Base-by-base conservation (phyloP, 208 protist genomes). In the Leishmania braziliensis region DNA sequence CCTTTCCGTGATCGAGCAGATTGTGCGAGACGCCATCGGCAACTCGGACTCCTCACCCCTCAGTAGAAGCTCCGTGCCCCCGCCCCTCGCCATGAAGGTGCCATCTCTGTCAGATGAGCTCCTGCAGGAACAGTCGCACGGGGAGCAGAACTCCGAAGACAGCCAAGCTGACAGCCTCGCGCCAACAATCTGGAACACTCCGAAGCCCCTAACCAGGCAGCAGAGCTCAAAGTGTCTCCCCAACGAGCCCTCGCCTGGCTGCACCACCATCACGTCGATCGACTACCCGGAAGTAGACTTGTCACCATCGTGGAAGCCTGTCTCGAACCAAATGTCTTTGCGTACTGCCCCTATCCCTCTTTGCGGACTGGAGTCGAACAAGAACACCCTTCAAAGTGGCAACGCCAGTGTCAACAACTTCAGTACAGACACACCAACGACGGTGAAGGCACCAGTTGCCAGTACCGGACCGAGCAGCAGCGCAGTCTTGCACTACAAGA, bases 401-500 rank as follows among this genome's bases (percentile, higher is more conserved):
- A 33, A n/a, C 69, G 66, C 50, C 69, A 69, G 54, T 68, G 69
- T 20, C 53, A 56, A 58, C 75, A 46, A 50, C 33, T 33, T 23
- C 26, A 43, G 26, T 26, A 66, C 8, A 23, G 18, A 12, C 58
- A 33, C 75, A 18, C 36, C 58, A 6, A 73, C 50, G 18, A 33
- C 26, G 23, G 43, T 39, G n/a, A 58, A 70, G 48, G 58, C 72
- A 51, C 20, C 78, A 33, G 46, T 39, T 56, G 12, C 56, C 51
- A 0, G 23, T 39, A 9, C 48, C 39, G 33, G 2, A 23, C 76
- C 77, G 3, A 81, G 39, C 72, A 85, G 70, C 72, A 85, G 81
- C 65, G 77, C 82, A 8, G 77, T 53, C 50, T 77, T 77, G 8
- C 82, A 85, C 77, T 85, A 85, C 82, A 85, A 85, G n/a, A 85